Base-by-base conservation (phyloP, 1,284 basidiomycete genomes). In the Sphaerobolus stellatus region DNA sequence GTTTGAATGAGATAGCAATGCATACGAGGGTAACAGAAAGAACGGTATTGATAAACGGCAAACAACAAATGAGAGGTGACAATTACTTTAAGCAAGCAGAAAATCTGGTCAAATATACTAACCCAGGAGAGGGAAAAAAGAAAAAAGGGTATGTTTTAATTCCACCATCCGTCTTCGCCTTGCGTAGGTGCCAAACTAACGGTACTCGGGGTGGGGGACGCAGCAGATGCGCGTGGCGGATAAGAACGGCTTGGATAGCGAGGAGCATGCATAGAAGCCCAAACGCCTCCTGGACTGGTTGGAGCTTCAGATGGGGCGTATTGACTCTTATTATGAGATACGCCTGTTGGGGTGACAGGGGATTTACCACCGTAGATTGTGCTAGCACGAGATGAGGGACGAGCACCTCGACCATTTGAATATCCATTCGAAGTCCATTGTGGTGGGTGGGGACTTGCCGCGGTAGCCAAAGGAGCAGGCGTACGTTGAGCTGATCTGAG, bases 91-190 rank as follows among this genome's bases (percentile, higher is more conserved):
- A 27, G 36, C 29, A 24, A n/a, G 33, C 30, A 3, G 41, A 24
- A 45, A 22, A 44, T 44, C 27, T 25, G 33, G 27, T 46, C 22
- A 22, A 43, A 22, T 24, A 43, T 22, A 43, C 18, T 18, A 20
- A 6, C 25, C n/a, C n/a, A 24, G 14, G 13, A 38, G 7, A 38
- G 36, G 36, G n/a, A 7, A n/a, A 16, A 56, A 46, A 28, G 40
- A 36, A 57, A 40, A 43, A 48, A 14, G 29, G n/a, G 33, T 49
- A 33, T 61, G 22, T 43, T 24, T 71, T 77, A 87, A 59, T 71
- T 71, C 77, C 80, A 92, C 90, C 89, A 92, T 30, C 89, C 90
- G 48, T 91, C 85, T 2, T 82, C 76, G 43, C 81, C 81, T 52
- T 82, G 73, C 1, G 86, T 90, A 7, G 84, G 86, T 16, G 83